Conservation (phyloP, 495 filamentous ascomycete species). For the Tricharina praecox region DNA sequence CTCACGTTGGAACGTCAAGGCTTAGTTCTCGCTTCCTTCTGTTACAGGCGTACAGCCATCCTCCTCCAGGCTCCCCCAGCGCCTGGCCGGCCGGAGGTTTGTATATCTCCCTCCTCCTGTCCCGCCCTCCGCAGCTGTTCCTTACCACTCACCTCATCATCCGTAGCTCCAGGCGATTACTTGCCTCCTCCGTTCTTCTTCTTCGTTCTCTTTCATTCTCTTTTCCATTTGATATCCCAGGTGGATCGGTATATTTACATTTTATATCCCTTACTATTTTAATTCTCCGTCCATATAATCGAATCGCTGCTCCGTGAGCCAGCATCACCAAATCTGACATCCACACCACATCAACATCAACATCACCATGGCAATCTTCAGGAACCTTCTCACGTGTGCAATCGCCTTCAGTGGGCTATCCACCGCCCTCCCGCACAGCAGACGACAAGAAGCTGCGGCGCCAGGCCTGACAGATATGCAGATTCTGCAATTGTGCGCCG, state of each 20-base stretch:
- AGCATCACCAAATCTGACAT: slow-evolving; percentile 11
- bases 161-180: too few relatives aligned
- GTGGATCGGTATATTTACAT: neutral
- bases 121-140: too few relatives aligned
- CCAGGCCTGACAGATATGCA: slow-evolving; percentile 43
- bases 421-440: slow-evolving; percentile 31
- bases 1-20: too few relatives aligned
- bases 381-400: slow-evolving; percentile 29
- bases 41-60: too few relatives aligned
- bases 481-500: slow-evolving; percentile 52
- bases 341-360: slow-evolving; percentile 23
- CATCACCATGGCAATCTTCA: slow-evolving; percentile 31
- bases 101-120: too few relatives aligned
- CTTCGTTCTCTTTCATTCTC: neutral
- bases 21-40: too few relatives aligned
- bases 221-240: slow-evolving; percentile 1
- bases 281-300: neutral
- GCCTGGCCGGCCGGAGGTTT: too few relatives aligned
- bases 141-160: too few relatives aligned
- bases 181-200: too few relatives aligned
- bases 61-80: too few relatives aligned
- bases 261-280: neutral
- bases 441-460: slow-evolving; percentile 38
- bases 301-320: slow-evolving; percentile 2
- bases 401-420: slow-evolving; percentile 30